Percentiles rank a stretch among this genome's conserved stretches.
Evolutionary conservation across 1,284 basidiomycete species (phyloP).

Genomic region (Sporisorium graminicola): DNA sequence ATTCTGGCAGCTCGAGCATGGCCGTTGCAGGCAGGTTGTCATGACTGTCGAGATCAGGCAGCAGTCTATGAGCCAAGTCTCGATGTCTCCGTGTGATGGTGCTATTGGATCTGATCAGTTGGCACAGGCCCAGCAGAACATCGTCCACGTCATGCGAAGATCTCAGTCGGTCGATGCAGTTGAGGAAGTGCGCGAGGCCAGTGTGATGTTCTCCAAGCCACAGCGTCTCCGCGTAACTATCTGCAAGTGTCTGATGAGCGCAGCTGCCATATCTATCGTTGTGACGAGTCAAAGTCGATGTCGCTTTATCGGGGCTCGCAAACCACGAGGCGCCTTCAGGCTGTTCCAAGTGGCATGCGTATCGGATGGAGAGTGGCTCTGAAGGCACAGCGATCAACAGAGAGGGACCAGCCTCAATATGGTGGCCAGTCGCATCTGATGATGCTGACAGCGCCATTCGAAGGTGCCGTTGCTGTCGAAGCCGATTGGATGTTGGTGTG

Average conservation of each 20-base stretch:
- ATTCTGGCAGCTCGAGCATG: not conserved
- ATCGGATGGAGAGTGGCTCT: not conserved
- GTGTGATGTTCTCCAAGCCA: slow-evolving; percentile 53
- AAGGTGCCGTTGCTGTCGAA: not conserved
- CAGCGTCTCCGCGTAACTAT: slow-evolving; percentile 31
- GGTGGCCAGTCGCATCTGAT: not conserved
- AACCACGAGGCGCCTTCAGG: slow-evolving; percentile 26
- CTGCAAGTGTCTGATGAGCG: not conserved
- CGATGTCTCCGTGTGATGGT: slow-evolving; percentile 25
- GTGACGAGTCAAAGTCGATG: not conserved
- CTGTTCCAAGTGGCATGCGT: slow-evolving; percentile 35
- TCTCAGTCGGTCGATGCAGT: slow-evolving; percentile 29
- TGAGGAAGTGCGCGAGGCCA: slow-evolving; percentile 35
- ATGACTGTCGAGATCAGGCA: not conserved
- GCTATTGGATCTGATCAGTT: slow-evolving; percentile 30
- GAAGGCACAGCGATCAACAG: not conserved
- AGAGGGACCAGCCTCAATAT: slow-evolving; percentile 20
- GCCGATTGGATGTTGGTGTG: not conserved
- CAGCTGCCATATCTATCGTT: not conserved
- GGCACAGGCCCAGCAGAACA: slow-evolving; percentile 29
- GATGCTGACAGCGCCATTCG: slow-evolving; percentile 15
- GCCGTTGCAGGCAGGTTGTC: not conserved
- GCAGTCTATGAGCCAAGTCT: slow-evolving; percentile 3
- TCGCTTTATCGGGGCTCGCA: slow-evolving; percentile 3
- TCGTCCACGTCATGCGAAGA: slow-evolving; percentile 18